Conservation (phyloP, 2,329 filamentous ascomycete genomes). For the Pseudogymnoascus pannorum region DNA sequence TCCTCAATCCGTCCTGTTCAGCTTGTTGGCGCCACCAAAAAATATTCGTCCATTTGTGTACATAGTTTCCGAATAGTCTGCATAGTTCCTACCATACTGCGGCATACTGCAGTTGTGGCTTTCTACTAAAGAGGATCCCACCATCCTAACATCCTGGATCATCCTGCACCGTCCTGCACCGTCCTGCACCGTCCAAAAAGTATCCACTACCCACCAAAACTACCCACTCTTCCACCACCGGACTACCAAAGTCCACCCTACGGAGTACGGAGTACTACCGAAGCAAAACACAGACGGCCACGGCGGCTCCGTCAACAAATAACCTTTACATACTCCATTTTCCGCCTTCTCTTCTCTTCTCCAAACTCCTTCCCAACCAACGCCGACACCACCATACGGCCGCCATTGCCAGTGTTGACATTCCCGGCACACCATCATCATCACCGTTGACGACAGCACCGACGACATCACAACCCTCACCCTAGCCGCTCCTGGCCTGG, state of each 20-base stretch:
- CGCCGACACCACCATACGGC: not conserved
- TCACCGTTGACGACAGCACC: not conserved
- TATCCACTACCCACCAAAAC: not conserved
- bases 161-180: no score
- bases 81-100: no score
- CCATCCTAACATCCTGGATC: no score
- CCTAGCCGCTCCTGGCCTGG: not conserved
- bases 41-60: not conserved
- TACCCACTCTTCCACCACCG: not conserved
- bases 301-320: not conserved
- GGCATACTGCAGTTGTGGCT: no score
- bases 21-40: not conserved
- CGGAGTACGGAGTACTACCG: not conserved
- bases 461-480: not conserved
- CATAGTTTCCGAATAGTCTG: no score
- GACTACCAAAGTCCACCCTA: not conserved
- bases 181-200: not conserved
- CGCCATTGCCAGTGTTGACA: not conserved
- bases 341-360: not conserved
- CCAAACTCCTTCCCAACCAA: not conserved
- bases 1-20: not conserved
- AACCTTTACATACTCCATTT: not conserved
- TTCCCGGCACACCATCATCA: not conserved
- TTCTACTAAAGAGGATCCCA: not conserved
- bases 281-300: not conserved